A percentile compares a stretch with the other conserved stretches of the same genome.
phyloP scores from a whole-genome alignment of 2,329 filamentous ascomycete genomes.

The Rhexocercosporidium sp. region DNA sequence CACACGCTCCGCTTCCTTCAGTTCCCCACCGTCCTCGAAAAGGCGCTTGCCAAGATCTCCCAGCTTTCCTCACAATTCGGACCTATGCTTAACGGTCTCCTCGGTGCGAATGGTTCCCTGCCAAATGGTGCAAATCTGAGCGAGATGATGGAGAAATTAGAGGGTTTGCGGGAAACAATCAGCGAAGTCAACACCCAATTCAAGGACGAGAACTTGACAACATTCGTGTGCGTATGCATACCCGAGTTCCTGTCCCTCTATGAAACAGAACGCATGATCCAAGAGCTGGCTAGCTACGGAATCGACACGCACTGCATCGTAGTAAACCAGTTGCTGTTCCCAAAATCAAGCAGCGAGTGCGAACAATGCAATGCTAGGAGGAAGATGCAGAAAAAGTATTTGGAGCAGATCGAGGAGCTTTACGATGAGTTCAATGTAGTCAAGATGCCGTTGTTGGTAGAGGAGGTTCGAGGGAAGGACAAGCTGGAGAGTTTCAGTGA shows the following conservation, averaged over 20 bases:
- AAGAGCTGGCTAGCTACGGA: conserved; percentile 89
- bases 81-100: conserved; percentile 90
- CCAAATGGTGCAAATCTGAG: conserved; percentile 92
- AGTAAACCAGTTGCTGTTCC: conserved; percentile 96
- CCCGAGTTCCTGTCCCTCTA: conserved; percentile 96
- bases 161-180: conserved; percentile 90
- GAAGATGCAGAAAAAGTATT: conserved; percentile 99
- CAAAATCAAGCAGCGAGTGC: conserved; percentile 81
- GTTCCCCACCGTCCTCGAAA: conserved; percentile 97
- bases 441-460: conserved; percentile 94
- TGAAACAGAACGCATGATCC: conserved; percentile 99
- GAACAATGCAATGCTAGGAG: conserved; percentile 93
- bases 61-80: conserved; percentile 94
- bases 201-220: conserved; percentile 94
- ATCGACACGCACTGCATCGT: conserved; percentile 98
- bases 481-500: conserved; percentile 89
- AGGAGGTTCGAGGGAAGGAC: conserved; percentile 95
- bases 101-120: conserved; percentile 69
- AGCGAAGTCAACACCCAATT: conserved; percentile 96
- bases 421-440: conserved; percentile 99
- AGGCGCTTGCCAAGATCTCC: conserved; percentile 95
- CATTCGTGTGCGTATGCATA: conserved; percentile 98
- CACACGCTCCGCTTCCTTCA: conserved; percentile 98
- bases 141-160: conserved; percentile 94
- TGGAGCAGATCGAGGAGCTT: conserved; percentile 97